Evolutionary conservation across 495 filamentous ascomycete species (phyloP), one percentile per base, ranked within the genome.

Genomic region (Xylaria palmicola): DNA sequence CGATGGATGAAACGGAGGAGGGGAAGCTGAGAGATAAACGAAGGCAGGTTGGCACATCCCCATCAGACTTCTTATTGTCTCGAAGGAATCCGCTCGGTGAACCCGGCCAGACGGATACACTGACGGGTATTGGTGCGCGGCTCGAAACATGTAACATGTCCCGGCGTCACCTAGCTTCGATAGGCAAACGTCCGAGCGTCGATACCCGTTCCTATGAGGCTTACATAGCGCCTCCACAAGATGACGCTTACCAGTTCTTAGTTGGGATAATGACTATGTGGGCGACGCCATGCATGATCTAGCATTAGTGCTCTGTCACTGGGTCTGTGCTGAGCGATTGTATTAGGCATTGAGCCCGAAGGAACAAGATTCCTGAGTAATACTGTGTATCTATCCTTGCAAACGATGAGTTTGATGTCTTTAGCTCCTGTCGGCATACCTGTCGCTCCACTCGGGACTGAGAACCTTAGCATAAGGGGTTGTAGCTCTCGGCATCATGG

Each of bases 231-330:
- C n/a, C n/a, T n/a, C n/a, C 22, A 55, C 22, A 10, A 34, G 27
- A 34, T 22, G 10, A 32, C 32, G 27, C 17, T 9, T 50, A 17
- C 27, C n/a, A 20, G 27, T 22, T 15, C 22, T 50, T 9, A n/a
- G 8, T 32, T 10, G 17, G 47, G 29, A 29, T 51, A 29, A 51
- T 34, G 5, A n/a, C 17, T 47, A 6, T 52, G 30, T 29, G 24
- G 52, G 19, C 26, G 34, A 24, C 8, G 26, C 32, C 52, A 27
- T 56, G 53, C 39, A 44, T 26, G 37, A 44, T 56, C 37, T 26
- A 43, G 34, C 53, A 56, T 56, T 56, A 56, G 53, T 44, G 26
- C 34, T 55, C 52, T 56, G n/a, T 44, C 37, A 37, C 26, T 56
- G 6, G 17, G 19, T 40, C 27, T 24, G 24, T 47, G 43, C 43